Evolutionary conservation across 352 stramenopile genomes (phyloP), one percentile per base, ranked within the genome.

Genomic region (Globisporangium paddicum): DNA sequence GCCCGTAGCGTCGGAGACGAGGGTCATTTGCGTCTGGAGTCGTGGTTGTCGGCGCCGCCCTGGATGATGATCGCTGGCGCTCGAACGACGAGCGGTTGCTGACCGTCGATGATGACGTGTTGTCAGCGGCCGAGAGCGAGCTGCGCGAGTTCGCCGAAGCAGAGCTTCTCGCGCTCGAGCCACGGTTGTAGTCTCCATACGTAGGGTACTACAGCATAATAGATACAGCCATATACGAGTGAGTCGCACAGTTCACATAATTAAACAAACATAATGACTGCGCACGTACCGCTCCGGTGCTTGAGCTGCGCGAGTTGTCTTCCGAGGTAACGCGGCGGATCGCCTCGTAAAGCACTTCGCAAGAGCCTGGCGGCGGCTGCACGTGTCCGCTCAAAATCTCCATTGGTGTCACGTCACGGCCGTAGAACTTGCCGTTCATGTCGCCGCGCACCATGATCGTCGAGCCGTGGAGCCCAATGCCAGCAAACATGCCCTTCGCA

Each of bases 341-440:
- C 2, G 83, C 71, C 21, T 91, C 81, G 50, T 83, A 91, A 1
- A 93, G 72, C 37, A 75, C 62, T 58, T 93, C 83, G 42, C 83
- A 91, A 1, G 75, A 64, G 30, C 81, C 83, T 1, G 71, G 6
- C 1, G 83, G 86, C 14, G 83, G 72, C 28, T 78, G 66, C 26
- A 94, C 81, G 46, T 91, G 72, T 56, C 86, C 86, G 47, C 64
- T 90, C 8, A 95, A 60, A 56, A 95, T 94, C 63, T 95, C 79
- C 63, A 78, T 74, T 4, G 86, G 84, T n/a, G 71, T 77, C 41
- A 95, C 79, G 9, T 94, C 84, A 13, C 78, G 76, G 14, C 84
- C 86, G 68, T 95, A 95, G 53, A 93, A 95, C 60, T 87, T 77
- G 44, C 45, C 63, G 67, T 95, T 95, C 79, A 95, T 91, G 59